A percentile compares a stretch with the other conserved stretches of the same genome.
Conservation (phyloP, 805 yeast genomes). For the Cyberlindnera mrakii region DNA sequence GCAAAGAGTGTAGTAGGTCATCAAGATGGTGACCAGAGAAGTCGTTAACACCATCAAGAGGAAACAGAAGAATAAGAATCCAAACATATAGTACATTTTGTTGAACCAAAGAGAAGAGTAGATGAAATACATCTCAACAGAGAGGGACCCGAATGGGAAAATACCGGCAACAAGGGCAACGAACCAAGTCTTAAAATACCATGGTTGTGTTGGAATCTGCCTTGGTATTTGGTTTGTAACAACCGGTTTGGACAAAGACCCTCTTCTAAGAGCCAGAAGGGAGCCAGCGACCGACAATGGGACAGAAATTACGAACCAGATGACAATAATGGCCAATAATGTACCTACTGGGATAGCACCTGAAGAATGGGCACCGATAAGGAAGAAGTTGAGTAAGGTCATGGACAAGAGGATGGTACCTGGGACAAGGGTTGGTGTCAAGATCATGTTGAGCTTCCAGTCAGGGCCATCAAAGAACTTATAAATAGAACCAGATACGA, state of each 20-base stretch:
- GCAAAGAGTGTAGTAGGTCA: slow-evolving; percentile 79
- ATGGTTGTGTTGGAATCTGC: slow-evolving; percentile 89
- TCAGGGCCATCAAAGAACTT: slow-evolving; percentile 86
- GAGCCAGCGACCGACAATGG: slow-evolving; percentile 88
- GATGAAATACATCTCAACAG: slow-evolving; percentile 91
- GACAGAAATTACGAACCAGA: slow-evolving; percentile 82
- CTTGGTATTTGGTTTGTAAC: slow-evolving; percentile 94
- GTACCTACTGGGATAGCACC: slow-evolving; percentile 95
- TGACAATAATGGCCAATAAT: slow-evolving; percentile 67
- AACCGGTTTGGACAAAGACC: slow-evolving; percentile 63
- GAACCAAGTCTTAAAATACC: slow-evolving; percentile 66
- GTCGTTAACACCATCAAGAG: slow-evolving; percentile 79
- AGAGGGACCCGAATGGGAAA: slow-evolving; percentile 91
- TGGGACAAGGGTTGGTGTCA: slow-evolving; percentile 87
- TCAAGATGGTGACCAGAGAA: slow-evolving; percentile 68
- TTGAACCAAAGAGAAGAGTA: slow-evolving; percentile 90
- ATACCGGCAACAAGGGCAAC: slow-evolving; percentile 76
- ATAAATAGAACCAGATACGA: slow-evolving; percentile 78
- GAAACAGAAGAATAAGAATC: slow-evolving; percentile 86
- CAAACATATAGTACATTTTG: slow-evolving; percentile 94
- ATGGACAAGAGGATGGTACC: slow-evolving; percentile 61
- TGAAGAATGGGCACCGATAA: slow-evolving; percentile 72
- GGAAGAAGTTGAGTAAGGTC: slow-evolving; percentile 71
- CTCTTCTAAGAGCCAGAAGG: slow-evolving; percentile 60
- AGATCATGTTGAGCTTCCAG: slow-evolving; percentile 80